Base-by-base conservation (phyloP, 257 asterid species). In the Gentiana dahurica region DNA sequence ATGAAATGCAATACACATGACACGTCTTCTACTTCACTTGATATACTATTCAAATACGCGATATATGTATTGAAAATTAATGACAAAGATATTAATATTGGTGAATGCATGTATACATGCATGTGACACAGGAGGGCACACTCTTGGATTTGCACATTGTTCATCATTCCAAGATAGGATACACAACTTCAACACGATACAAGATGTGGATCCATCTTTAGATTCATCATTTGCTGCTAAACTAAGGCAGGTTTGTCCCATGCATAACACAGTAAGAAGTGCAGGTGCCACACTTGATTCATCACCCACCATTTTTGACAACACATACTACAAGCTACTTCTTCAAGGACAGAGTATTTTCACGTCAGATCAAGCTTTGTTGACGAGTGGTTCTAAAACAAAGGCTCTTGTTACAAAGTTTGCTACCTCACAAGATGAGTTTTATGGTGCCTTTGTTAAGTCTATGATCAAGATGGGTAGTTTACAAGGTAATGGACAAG, bases 381-480 rank as follows among this genome's bases (percentile, higher is more conserved):
- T 86, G 58, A 64, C 86, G 12, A 39, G 54, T 44, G 41, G 54
- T 44, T 80, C 94, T 5, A 65, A 55, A 48, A 78, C 94, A 0
- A 83, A 72, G 53, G 6, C 35, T 9, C 60, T 83, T 74, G 89
- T 89, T 35, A 74, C 66, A 7, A 73, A 75, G 62, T 89, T 71
- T 47, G 92, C 94, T 6, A 81, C 62, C 51, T 86, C 97, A 3
- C 79, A 73, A 71, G 61, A 66, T 34, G 80, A 82, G 44, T 89
- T 89, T 57, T 71, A 81, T 55, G 56, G 72, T 9, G 92, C 87
- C 2, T 89, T 89, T 68, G 68, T 70, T 2, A 73, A 75, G 24
- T 86, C 97, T 12, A 81, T 89, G 84, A 83, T 81, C 77, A 89
- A 86, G 79, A 74, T 89, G 92, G 83, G 95, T 74, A 86, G 94